These are phyloP conservation scores for Epichloe brachyelytri DNA, from an alignment of 2,329 filamentous ascomycete species.

Conservation along the genomic window DNA sequence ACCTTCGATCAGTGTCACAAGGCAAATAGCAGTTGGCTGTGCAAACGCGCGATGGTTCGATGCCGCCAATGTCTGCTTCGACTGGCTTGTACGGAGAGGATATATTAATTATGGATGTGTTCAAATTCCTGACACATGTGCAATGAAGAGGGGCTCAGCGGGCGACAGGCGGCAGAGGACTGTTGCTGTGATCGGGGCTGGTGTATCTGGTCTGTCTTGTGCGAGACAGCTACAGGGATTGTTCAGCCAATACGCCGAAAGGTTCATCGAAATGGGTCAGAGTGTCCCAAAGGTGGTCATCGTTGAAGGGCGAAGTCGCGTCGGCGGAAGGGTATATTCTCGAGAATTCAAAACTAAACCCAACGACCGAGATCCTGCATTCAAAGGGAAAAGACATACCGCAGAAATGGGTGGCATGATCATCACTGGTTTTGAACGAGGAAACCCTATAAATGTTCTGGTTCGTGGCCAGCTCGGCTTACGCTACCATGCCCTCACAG, in stretches of 20 bases:
- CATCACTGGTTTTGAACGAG: constrained; percentile 89
- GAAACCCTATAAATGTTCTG: constrained; percentile 85
- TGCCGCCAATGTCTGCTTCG: constrained; percentile 74
- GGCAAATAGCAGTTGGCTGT: constrained; percentile 81
- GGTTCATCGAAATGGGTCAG: constrained; percentile 52
- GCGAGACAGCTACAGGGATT: constrained; percentile 84
- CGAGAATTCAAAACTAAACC: constrained; percentile 49
- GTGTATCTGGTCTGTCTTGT: constrained; percentile 86
- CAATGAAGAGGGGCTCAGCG: constrained; percentile 26
- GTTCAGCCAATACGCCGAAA: constrained; percentile 64
- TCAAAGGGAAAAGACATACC: constrained; percentile 54
- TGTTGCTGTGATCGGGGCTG: constrained; percentile 79
- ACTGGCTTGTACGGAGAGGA: constrained; percentile 81
- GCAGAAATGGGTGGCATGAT: constrained; percentile 98
- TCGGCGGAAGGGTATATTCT: constrained; percentile 91
- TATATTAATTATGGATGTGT: constrained; percentile 97
- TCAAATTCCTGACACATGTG: constrained; percentile 39
- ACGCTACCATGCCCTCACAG: constrained; percentile 67
- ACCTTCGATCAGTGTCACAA: constrained; percentile 67
- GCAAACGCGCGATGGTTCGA: constrained; percentile 83
- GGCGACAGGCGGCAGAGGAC: constrained; percentile 46
- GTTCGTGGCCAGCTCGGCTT: constrained; percentile 83
- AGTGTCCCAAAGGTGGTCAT: constrained; percentile 62
- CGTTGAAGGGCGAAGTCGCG: constrained; percentile 72
- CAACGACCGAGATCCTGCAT: constrained; percentile 34